These are phyloP conservation scores for Streptanthus diversifolius DNA, from an alignment of 345 rosid genomes.

Conservation along the genomic window DNA sequence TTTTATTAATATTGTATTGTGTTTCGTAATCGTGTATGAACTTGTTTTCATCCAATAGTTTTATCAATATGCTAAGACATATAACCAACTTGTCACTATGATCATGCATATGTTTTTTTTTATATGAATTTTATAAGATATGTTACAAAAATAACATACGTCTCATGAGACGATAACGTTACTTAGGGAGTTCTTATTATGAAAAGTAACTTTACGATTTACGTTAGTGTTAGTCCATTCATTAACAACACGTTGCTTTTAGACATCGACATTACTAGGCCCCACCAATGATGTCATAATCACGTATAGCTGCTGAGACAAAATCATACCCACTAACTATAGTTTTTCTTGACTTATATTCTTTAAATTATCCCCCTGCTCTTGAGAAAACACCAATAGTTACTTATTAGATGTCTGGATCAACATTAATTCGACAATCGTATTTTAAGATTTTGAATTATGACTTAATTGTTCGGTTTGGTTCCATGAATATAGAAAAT, in stretches of 20 bases:
- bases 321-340: slow-evolving; percentile 15
- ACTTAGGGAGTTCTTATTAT: neutral
- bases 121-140: neutral
- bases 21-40: neutral
- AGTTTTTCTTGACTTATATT: neutral
- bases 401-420: neutral
- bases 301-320: slow-evolving; percentile 1
- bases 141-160: neutral
- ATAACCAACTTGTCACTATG: neutral
- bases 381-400: neutral
- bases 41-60: neutral
- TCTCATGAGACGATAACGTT: neutral
- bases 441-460: too few relatives aligned
- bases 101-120: neutral
- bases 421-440: neutral
- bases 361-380: too few relatives aligned
- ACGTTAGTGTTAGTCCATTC: neutral
- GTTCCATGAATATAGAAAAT: neutral
- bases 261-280: neutral
- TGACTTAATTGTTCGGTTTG: too few relatives aligned
- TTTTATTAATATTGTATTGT: neutral
- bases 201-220: neutral
- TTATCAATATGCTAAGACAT: neutral
- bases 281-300: slow-evolving; percentile 23
- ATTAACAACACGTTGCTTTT: neutral